Evolutionary conservation across 352 stramenopile genomes (phyloP).

Genomic region (Paralagenidium karlingii): DNA sequence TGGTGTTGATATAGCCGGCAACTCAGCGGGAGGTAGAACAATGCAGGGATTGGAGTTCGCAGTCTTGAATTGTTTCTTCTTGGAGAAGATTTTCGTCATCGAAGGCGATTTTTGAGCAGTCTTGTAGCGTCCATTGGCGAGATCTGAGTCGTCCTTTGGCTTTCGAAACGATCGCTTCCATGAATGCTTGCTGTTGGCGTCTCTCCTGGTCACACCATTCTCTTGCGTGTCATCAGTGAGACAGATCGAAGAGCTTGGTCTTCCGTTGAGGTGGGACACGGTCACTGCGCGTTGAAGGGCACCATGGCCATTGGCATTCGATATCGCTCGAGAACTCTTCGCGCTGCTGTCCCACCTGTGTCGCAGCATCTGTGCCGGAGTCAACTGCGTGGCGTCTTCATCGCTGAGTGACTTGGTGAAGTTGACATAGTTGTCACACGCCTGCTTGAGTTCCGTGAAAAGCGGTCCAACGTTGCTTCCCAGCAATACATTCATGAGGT

Average conservation of each 20-base stretch:
- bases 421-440: slow-evolving; percentile 37
- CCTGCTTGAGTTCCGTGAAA: slow-evolving; percentile 40
- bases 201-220: too few species aligned
- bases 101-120: too few species aligned
- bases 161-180: too few species aligned
- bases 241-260: too few species aligned
- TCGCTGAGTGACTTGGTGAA: slow-evolving; percentile 10
- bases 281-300: neutral
- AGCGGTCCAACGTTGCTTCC: slow-evolving; percentile 38
- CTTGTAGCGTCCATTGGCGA: too few species aligned
- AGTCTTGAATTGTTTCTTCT: neutral
- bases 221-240: too few species aligned
- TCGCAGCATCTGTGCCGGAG: slow-evolving; percentile 5
- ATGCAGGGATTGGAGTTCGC: neutral
- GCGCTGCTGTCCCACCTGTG: neutral
- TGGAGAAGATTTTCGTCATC: too few species aligned
- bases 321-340: neutral
- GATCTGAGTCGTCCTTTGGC: neutral
- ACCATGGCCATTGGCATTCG: neutral
- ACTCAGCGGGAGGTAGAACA: too few species aligned
- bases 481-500: slow-evolving; percentile 43
- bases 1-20: neutral
- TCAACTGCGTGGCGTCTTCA: slow-evolving; percentile 2
- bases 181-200: neutral
- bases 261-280: too few species aligned